These are phyloP conservation scores for Fonsecaea multimorphosa DNA, from an alignment of 2,329 filamentous ascomycete species.

Conservation along the genomic window DNA sequence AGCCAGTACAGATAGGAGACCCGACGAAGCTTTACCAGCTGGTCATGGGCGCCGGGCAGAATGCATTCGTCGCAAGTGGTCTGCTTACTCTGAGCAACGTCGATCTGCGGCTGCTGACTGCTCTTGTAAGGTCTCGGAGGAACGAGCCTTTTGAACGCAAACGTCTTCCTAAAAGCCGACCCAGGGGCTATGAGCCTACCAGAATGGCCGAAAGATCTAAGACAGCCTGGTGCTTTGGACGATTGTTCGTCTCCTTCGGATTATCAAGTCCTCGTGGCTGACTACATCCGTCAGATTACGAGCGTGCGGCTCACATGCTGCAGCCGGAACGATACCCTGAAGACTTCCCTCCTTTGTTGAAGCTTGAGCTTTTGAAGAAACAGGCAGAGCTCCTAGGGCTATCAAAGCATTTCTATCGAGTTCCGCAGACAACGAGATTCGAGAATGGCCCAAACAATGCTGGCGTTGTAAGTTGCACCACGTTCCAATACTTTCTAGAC, in stretches of 20 bases:
- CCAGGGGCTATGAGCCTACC: slow-evolving; percentile 12
- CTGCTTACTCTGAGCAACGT: background rate
- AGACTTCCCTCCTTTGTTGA: slow-evolving; percentile 20
- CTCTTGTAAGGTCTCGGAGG: slow-evolving; percentile 42
- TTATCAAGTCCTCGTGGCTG: background rate
- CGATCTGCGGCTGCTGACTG: background rate
- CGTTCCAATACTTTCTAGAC: background rate
- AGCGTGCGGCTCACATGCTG: slow-evolving; percentile 17
- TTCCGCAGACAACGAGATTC: slow-evolving; percentile 21
- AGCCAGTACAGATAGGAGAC: slow-evolving; percentile 30
- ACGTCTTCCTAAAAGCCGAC: slow-evolving; percentile 43
- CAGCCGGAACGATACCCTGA: slow-evolving; percentile 21
- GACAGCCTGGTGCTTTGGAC: slow-evolving; percentile 6
- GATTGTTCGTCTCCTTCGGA: slow-evolving; percentile 3
- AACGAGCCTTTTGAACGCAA: slow-evolving; percentile 44
- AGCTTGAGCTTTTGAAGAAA: slow-evolving; percentile 14
- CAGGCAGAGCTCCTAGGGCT: slow-evolving; percentile 14
- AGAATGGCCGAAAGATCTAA: slow-evolving; percentile 17
- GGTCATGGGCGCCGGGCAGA: slow-evolving; percentile 41
- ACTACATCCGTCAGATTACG: slow-evolving; percentile 9
- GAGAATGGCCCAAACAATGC: slow-evolving; percentile 17
- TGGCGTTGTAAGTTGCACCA: slow-evolving; percentile 10
- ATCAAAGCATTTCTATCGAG: slow-evolving; percentile 16
- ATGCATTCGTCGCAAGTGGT: slow-evolving; percentile 42
- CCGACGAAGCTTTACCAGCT: slow-evolving; percentile 43